Base-by-base conservation (phyloP, 352 stramenopile genomes). In the Phytophthora sp. region DNA sequence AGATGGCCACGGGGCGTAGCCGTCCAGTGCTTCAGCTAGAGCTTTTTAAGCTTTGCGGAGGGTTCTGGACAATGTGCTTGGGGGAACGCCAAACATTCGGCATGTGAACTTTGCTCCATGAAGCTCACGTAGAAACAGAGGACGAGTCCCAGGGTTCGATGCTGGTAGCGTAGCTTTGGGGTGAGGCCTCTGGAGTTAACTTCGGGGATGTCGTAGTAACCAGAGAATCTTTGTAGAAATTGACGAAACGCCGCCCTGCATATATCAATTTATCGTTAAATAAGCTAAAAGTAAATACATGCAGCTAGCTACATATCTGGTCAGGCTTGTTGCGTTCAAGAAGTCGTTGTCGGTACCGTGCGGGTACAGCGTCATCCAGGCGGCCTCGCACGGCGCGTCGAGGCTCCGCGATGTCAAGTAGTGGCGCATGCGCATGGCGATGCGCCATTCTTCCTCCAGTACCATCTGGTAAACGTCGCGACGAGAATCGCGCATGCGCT, bases 91-190 rank as follows among this genome's bases (percentile, higher is more conserved):
- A n/a, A 66, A 66, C 27, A 66, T n/a, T n/a, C n/a, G n/a, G 2
- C 47, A 59, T 45, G 21, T 20, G 59, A 9, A 59, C 35, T 36
- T 1, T 44, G 5, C n/a, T 54, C 30, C 58, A 66, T 66, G 0
- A 29, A 49, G 0, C 47, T 38, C 2, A 54, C 38, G 30, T 59
- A 66, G 20, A 66, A 66, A 3, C 36, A 51, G 6, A 66, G 4
- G 1, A 66, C 7, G 5, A 66, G 47, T 1, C 38, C 57, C 15
- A 66, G 15, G 12, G 13, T 38, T 44, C 59, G 57, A 23, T 66
- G 47, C 11, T 66, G 39, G 18, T 59, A 53, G 6, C 46, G 57
- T 0, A 54, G 21, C 15, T 66, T 66, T 0, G 47, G 38, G 9
- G 38, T 33, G 0, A 46, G 36, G 5, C 49, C 31, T 11, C 31